Percentiles rank a stretch among this genome's conserved stretches.
Conservation (phyloP, 495 filamentous ascomycete genomes). For the Rusavskia elegans region DNA sequence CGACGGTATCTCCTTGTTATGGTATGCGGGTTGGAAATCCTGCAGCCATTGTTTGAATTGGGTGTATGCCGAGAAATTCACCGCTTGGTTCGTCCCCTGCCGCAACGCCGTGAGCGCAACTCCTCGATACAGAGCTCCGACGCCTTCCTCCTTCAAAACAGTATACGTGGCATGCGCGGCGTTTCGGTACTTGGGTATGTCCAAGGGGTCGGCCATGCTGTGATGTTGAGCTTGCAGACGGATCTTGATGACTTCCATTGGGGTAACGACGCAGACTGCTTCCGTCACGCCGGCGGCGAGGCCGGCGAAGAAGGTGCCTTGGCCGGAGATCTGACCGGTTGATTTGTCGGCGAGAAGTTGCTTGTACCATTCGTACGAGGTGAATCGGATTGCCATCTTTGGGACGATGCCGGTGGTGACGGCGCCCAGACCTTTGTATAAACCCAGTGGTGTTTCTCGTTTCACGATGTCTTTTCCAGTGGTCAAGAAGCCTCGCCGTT, state of each 20-base stretch:
- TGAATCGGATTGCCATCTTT: conserved; percentile 99
- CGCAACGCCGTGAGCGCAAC: conserved; percentile 84
- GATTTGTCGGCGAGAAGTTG: conserved; percentile 54
- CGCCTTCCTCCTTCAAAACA: conserved; percentile 77
- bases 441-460: conserved; percentile 74
- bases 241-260: conserved; percentile 99
- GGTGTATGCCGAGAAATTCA: conserved; percentile 97
- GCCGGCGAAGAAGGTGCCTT: conserved; percentile 77
- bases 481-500: conserved; percentile 70
- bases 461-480: conserved; percentile 80
- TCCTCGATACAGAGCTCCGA: conserved; percentile 76
- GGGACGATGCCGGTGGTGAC: conserved; percentile 94
- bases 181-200: conserved; percentile 91
- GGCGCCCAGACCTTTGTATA: conserved; percentile 95
- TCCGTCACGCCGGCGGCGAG: conserved; percentile 88
- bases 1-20: conserved; percentile 47
- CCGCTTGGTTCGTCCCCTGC: conserved; percentile 92
- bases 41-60: conserved; percentile 74
- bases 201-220: conserved; percentile 80
- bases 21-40: conserved; percentile 30
- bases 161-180: conserved; percentile 92
- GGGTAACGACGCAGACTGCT: conserved; percentile 87
- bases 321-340: conserved; percentile 52
- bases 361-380: conserved; percentile 94
- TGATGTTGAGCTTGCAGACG: conserved; percentile 94